These are phyloP conservation scores for Fusarium praegraminearum DNA, from an alignment of 2,329 filamentous ascomycete species.

Conservation along the genomic window DNA sequence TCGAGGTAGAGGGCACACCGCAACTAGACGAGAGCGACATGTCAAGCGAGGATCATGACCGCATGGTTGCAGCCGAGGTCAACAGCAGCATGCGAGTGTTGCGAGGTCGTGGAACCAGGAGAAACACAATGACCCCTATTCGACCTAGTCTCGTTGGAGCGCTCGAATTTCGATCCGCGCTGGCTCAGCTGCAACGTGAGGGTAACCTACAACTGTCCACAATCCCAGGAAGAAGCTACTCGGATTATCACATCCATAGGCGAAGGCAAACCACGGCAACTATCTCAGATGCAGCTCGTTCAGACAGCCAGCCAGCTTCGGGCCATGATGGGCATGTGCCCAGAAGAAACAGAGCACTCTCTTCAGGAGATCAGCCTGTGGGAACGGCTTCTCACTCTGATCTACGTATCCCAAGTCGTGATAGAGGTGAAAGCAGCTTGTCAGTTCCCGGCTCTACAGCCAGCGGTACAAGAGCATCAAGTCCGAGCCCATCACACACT, in stretches of 20 bases:
- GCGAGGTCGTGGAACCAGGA: conserved; percentile 72
- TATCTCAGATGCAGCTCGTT: conserved; percentile 34
- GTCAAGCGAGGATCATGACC: conserved; percentile 66
- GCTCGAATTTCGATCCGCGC: conserved; percentile 90
- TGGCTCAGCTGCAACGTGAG: conserved; percentile 87
- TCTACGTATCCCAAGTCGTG: conserved; percentile 34
- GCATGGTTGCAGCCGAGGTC: conserved; percentile 82
- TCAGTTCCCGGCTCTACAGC: conserved; percentile 34
- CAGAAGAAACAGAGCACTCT: conserved; percentile 57
- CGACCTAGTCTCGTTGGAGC: conserved; percentile 93
- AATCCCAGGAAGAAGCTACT: conserved; percentile 72
- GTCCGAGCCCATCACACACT: conserved; percentile 51
- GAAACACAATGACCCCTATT: conserved; percentile 85
- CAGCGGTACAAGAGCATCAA: conserved; percentile 46
- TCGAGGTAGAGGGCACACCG: conserved; percentile 59
- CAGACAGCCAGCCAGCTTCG: conserved; percentile 19
- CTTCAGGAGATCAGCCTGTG: conserved; percentile 57
- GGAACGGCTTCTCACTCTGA: conserved; percentile 33
- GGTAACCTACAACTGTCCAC: conserved; percentile 79
- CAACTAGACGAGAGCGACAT: conserved; percentile 61
- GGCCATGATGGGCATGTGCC: conserved; percentile 10
- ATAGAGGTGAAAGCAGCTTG: conserved; percentile 38
- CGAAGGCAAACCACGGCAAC: conserved; percentile 48
- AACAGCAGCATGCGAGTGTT: conserved; percentile 92
- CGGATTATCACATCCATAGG: conserved; percentile 49